Percentiles rank a stretch among this genome's conserved stretches.
These are phyloP conservation scores for Solanum virginianum DNA, from an alignment of 257 asterid genomes.

Conservation along the genomic window DNA sequence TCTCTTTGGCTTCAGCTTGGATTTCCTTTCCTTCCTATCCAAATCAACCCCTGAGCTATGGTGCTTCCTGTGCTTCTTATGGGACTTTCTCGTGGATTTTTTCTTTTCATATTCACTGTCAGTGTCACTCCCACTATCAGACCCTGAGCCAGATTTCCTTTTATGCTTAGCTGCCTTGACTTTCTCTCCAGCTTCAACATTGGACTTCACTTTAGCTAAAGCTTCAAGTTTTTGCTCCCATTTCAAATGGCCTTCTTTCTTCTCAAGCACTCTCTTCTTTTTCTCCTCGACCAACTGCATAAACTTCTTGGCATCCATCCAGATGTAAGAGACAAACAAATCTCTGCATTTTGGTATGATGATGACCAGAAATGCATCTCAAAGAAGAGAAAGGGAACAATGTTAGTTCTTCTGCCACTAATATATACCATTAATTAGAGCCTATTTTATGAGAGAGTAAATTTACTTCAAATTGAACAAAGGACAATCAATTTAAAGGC, in stretches of 20 bases:
- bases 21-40: slow-evolving; percentile 47
- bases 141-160: slow-evolving; percentile 42
- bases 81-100: slow-evolving; percentile 45
- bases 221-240: slow-evolving; percentile 99
- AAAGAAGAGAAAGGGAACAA: slow-evolving; percentile 86
- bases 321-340: slow-evolving; percentile 45
- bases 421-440: background rate
- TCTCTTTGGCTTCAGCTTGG: slow-evolving; percentile 46
- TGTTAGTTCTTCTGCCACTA: slow-evolving; percentile 70
- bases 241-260: slow-evolving; percentile 83
- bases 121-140: slow-evolving; percentile 33
- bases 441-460: background rate
- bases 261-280: slow-evolving; percentile 71
- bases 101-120: slow-evolving; percentile 25
- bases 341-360: slow-evolving; percentile 98
- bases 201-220: slow-evolving; percentile 63
- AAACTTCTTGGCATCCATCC: slow-evolving; percentile 92
- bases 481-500: background rate
- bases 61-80: slow-evolving; percentile 3
- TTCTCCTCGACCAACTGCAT: slow-evolving; percentile 96
- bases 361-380: slow-evolving; percentile 97
- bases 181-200: slow-evolving; percentile 58
- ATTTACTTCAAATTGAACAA: background rate
- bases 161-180: slow-evolving; percentile 46
- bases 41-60: slow-evolving; percentile 33